Percentiles rank a stretch among this genome's conserved stretches.
Conservation (phyloP, 163 green algal species). For the Scenedesmus sp. region DNA sequence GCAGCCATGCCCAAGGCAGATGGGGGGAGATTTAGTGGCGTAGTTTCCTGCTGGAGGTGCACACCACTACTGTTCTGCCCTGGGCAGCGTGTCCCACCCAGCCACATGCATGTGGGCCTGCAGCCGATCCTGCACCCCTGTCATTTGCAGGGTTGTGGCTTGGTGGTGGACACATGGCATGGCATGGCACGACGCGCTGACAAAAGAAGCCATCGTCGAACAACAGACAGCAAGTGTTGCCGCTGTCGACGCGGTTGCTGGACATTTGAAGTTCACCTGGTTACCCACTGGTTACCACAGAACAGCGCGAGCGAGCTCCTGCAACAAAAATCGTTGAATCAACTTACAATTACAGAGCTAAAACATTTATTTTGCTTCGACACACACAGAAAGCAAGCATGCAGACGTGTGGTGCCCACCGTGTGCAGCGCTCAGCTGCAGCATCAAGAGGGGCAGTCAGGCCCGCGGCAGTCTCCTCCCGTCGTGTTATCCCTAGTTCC, state of each 20-base stretch:
- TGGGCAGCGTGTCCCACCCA: too few relatives aligned
- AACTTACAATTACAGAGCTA: neutral
- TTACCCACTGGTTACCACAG: conserved; percentile 1
- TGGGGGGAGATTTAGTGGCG: too few relatives aligned
- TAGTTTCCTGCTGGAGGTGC: too few relatives aligned
- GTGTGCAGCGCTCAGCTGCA: conserved; percentile 1
- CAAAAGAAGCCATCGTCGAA: neutral
- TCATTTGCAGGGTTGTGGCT: neutral
- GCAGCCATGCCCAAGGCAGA: too few relatives aligned
- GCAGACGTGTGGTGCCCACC: conserved; percentile 7
- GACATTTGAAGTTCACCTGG: neutral
- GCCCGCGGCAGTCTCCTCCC: conserved; percentile 12
- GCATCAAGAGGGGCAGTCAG: neutral
- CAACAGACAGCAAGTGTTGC: neutral
- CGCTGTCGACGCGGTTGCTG: neutral
- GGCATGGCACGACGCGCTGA: neutral
- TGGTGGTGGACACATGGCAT: neutral
- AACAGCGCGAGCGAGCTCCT: neutral
- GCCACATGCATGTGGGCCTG: neutral
- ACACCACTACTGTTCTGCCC: too few relatives aligned
- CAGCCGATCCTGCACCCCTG: neutral
- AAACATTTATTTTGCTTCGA: neutral
- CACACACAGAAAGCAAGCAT: neutral
- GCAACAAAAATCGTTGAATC: neutral
- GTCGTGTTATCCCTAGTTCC: neutral